Evolutionary conservation across 805 yeast genomes (phyloP).

Genomic region (Ogataea methanolica): DNA sequence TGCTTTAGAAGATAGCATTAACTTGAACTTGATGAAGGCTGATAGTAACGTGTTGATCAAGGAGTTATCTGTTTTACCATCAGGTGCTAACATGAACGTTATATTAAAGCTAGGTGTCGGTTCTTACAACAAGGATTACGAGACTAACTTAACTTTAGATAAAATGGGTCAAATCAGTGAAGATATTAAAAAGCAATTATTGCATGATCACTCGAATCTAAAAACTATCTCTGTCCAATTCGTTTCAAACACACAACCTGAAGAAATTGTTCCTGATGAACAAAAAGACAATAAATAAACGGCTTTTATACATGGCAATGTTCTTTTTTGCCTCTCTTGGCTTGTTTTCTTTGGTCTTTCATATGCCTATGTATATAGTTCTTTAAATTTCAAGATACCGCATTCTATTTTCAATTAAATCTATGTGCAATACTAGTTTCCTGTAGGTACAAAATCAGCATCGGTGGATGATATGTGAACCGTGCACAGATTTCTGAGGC

Average conservation of each 20-base stretch:
- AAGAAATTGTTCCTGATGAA: slow-evolving; percentile 6
- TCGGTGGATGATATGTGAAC: slow-evolving; percentile 1
- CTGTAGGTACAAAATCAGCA: neutral
- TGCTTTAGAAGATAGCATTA: slow-evolving; percentile 33
- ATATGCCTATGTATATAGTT: neutral
- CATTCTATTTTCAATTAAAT: neutral
- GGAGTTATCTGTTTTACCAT: slow-evolving; percentile 42
- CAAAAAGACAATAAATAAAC: slow-evolving; percentile 5
- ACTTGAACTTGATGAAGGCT: slow-evolving; percentile 28
- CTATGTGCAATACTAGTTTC: neutral
- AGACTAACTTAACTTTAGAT: slow-evolving; percentile 27
- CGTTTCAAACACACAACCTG: slow-evolving; percentile 16
- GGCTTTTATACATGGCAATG: neutral
- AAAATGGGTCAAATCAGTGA: slow-evolving; percentile 29
- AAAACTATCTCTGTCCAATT: slow-evolving; percentile 31
- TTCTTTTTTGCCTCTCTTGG: neutral
- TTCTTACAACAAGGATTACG: slow-evolving; percentile 26
- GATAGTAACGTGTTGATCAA: slow-evolving; percentile 30
- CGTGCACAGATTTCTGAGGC: slow-evolving; percentile 45
- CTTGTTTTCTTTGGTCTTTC: neutral
- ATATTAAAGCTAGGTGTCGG: slow-evolving; percentile 28
- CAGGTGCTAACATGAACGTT: slow-evolving; percentile 50
- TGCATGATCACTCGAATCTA: slow-evolving; percentile 30
- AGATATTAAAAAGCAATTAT: slow-evolving; percentile 26
- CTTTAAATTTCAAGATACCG: neutral